A percentile compares a stretch with the other conserved stretches of the same genome.
Evolutionary conservation across 2,329 filamentous ascomycete species (phyloP).

Genomic region (Ophiostoma quercus): DNA sequence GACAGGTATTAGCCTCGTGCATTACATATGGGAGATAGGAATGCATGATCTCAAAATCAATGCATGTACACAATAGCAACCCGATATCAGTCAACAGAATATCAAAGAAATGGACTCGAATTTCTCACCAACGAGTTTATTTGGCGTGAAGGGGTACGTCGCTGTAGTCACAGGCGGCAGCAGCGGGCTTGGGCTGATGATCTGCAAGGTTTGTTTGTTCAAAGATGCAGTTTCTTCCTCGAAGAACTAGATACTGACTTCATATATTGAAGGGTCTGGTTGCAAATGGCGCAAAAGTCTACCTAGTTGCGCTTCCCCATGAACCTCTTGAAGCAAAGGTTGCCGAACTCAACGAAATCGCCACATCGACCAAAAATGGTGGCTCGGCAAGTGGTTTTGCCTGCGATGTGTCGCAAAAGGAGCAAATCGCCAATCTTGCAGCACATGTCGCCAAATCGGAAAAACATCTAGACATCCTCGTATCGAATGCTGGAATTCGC

Average conservation of each 20-base stretch:
- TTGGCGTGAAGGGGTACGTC: constrained; percentile 32
- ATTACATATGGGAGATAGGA: too few relatives aligned
- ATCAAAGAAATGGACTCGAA: constrained; percentile 15
- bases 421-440: constrained; percentile 53
- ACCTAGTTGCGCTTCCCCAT: constrained; percentile 60
- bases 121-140: constrained; percentile 13
- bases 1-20: too few relatives aligned
- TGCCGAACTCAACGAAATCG: constrained; percentile 55
- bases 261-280: constrained; percentile 40
- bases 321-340: constrained; percentile 58
- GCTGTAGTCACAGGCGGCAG: constrained; percentile 35
- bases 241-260: not conserved
- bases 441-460: constrained; percentile 48
- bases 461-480: constrained; percentile 45
- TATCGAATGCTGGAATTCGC: constrained; percentile 26
- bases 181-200: constrained; percentile 35
- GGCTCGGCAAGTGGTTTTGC: constrained; percentile 35
- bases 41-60: not conserved
- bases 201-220: constrained; percentile 22
- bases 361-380: constrained; percentile 31
- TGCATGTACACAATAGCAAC: not conserved
- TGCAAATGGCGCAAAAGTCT: constrained; percentile 62
- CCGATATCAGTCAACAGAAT: too few relatives aligned
- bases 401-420: constrained; percentile 60
- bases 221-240: not conserved